A percentile compares a stretch with the other conserved stretches of the same genome.
Evolutionary conservation across 202 grass and related monocot species (phyloP).

Genomic region (Carex arenaria): DNA sequence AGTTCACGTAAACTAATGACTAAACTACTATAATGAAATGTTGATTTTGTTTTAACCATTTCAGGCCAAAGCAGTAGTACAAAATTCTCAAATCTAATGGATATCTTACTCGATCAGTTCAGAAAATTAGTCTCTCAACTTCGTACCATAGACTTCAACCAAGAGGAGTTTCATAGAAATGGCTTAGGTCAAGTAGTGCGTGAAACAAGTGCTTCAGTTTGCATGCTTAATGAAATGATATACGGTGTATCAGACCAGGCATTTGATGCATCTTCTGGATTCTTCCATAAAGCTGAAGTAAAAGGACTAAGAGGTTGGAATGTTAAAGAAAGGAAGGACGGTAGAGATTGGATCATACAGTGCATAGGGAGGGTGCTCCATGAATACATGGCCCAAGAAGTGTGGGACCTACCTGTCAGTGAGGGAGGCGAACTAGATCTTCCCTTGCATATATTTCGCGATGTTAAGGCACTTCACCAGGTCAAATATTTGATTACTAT

Average conservation of each 20-base stretch:
- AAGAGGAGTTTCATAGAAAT: conserved; percentile 35
- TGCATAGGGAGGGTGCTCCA: conserved; percentile 74
- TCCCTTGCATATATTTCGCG: conserved; percentile 66
- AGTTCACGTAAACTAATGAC: background rate
- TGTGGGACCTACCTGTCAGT: conserved; percentile 79
- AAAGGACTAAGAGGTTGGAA: conserved; percentile 41
- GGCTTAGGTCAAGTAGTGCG: conserved; percentile 56
- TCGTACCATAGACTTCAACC: conserved; percentile 41
- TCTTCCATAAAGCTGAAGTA: conserved; percentile 45
- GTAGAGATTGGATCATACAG: conserved; percentile 47
- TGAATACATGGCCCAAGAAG: conserved; percentile 77
- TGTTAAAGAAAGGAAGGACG: conserved; percentile 34
- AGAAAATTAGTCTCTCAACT: conserved; percentile 68
- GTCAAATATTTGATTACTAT: conserved; percentile 35
- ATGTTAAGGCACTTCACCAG: conserved; percentile 67
- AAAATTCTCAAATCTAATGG: conserved; percentile 60
- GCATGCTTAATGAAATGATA: conserved; percentile 94
- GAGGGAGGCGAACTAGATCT: conserved; percentile 48
- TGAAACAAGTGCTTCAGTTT: conserved; percentile 67
- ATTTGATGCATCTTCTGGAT: conserved; percentile 47
- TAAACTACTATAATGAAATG: background rate
- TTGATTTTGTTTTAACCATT: conserved; percentile 27
- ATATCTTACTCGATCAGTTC: conserved; percentile 79
- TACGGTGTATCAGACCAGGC: conserved; percentile 78
- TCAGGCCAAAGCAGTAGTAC: conserved; percentile 48